These are phyloP conservation scores for Syzygium aromaticum DNA, from an alignment of 345 rosid genomes.

Conservation along the genomic window DNA sequence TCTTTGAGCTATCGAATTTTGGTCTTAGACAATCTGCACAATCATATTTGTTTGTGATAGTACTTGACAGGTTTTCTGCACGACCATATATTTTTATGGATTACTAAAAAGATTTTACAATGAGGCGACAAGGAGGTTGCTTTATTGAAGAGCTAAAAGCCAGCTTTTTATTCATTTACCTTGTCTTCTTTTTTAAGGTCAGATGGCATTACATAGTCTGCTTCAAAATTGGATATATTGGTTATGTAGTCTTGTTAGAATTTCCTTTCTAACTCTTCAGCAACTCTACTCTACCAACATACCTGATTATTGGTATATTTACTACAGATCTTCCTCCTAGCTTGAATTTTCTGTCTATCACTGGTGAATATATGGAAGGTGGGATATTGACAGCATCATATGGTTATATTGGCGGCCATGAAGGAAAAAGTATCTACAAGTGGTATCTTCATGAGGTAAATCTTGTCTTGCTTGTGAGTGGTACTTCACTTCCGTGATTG, in stretches of 20 bases:
- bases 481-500: not conserved
- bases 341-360: conserved; percentile 84
- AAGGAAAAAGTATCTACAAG: conserved; percentile 78
- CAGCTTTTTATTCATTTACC: not conserved
- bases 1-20: not conserved
- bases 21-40: not conserved
- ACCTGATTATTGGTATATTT: not conserved
- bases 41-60: not conserved
- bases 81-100: not conserved
- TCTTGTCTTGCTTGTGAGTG: not conserved
- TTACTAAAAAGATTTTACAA: not conserved
- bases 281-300: not conserved
- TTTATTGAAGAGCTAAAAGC: not conserved
- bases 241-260: not conserved
- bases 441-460: conserved; percentile 95
- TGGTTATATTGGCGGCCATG: conserved; percentile 95
- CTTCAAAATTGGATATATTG: not conserved
- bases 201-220: not conserved
- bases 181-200: not conserved
- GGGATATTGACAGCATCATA: conserved; percentile 87
- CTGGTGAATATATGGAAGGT: conserved; percentile 82
- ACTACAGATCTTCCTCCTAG: conserved; percentile 90
- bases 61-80: not conserved
- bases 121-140: not conserved
- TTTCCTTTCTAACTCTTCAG: not conserved